Percentiles rank a stretch among this genome's conserved stretches.
These are phyloP conservation scores for Hypoxylon rubiginosum DNA, from an alignment of 2,329 filamentous ascomycete genomes.

Conservation along the genomic window DNA sequence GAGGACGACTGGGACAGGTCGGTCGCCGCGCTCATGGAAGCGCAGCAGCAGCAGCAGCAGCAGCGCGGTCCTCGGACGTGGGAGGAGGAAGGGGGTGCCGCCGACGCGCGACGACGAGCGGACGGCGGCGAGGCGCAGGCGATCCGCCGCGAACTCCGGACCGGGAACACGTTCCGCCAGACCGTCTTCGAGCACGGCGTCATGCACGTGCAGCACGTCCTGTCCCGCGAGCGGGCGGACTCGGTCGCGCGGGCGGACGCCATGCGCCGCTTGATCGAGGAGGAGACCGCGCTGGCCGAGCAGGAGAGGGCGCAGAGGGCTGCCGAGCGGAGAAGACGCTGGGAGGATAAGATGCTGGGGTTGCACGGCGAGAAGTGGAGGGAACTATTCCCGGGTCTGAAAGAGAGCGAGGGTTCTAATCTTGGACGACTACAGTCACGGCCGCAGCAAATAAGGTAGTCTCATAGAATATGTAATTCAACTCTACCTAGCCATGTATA, in stretches of 20 bases:
- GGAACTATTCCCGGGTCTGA: slow-evolving; percentile 16
- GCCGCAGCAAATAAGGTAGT: background rate
- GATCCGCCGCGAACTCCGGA: background rate
- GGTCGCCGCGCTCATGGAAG: slow-evolving; percentile 24
- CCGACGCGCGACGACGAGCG: too few species aligned
- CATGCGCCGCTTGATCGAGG: slow-evolving; percentile 46
- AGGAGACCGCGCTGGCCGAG: slow-evolving; percentile 43
- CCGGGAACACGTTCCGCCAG: slow-evolving; percentile 22
- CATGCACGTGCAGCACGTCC: background rate
- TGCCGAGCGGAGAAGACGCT: slow-evolving; percentile 29
- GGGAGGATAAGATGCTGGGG: slow-evolving; percentile 44
- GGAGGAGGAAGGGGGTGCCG: background rate
- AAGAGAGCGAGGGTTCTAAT: background rate
- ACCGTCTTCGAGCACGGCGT: slow-evolving; percentile 36
- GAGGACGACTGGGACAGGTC: slow-evolving; percentile 60
- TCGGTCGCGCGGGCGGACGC: slow-evolving; percentile 49
- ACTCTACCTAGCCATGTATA: background rate
- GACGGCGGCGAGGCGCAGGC: slow-evolving; percentile 5
- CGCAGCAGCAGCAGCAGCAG: slow-evolving; percentile 4
- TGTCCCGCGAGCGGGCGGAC: slow-evolving; percentile 43
- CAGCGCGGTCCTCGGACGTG: slow-evolving; percentile 6
- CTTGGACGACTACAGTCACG: too few species aligned
- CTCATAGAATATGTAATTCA: too few species aligned
- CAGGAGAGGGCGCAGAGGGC: slow-evolving; percentile 41
- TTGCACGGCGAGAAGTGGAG: slow-evolving; percentile 42